Base-by-base conservation (phyloP, 106 monocot species). In the Acorus gramineus region DNA sequence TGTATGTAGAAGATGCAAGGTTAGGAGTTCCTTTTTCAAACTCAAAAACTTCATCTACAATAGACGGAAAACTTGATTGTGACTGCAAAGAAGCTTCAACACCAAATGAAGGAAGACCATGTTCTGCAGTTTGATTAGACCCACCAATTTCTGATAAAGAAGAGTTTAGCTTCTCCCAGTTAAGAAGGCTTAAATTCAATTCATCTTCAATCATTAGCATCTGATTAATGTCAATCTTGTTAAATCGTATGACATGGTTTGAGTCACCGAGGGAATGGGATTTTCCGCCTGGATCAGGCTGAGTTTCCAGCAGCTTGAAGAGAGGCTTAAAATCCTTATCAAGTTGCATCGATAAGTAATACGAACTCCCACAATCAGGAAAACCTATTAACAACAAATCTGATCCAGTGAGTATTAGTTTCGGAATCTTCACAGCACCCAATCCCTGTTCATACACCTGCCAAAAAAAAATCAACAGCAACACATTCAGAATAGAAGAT, bases 1-100 rank as follows among this genome's bases (percentile, higher is more conserved):
- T 71, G 66, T 71, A 71, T 60, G 81, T 65, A 13, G 67, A 66
- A 8, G 76, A 56, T 53, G 66, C 42, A 4, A 79, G 69, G 61
- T 71, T 75, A 44, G 71, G 53, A 65, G 69, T 3, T 64, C 61
- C 76, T 70, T 85, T 85, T 54, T 87, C 86, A 66, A 63, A 74
- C 61, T 83, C 87, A 71, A 96, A 96, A 7, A 96, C 81, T 66
- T 91, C 87, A 83, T 88, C 90, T 64, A 96, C 96, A 59, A 96
- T 54, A 57, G 84, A 90, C 62, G 96, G 91, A 74, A 96, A 96
- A 14, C 72, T 86, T 70, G 77, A 66, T 52, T 70, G 69, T 51
- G 80, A 55, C 64, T 71, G 80, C 9, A 78, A 63, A 55, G 69
- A 10, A 70, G 75, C n/a, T 66, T 84, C 85, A 5, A 71, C 49